Evolutionary conservation across 2,329 filamentous ascomycete species (phyloP).

Genomic region (Exserohilum turcica): DNA sequence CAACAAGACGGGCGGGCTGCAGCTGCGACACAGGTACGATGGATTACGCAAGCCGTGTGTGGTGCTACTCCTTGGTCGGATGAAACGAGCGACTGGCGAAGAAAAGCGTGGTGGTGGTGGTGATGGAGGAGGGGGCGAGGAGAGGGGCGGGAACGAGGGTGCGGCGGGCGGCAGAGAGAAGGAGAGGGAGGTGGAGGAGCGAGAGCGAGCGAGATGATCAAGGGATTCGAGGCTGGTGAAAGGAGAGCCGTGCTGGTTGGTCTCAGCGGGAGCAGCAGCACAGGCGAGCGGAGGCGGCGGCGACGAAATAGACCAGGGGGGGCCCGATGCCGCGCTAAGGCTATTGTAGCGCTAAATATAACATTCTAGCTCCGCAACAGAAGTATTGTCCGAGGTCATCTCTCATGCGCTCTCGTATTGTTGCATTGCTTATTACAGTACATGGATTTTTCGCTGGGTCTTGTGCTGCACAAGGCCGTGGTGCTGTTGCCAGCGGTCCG

Average conservation of each 20-base stretch:
- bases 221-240: constrained; percentile 17
- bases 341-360: constrained; percentile 14
- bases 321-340: constrained; percentile 6
- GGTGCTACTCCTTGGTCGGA: constrained; percentile 26
- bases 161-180: constrained; percentile 5
- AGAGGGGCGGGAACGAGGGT: constrained; percentile 7
- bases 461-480: too few relatives aligned
- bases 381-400: constrained; percentile 1
- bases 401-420: constrained; percentile 6
- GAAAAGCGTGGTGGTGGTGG: constrained; percentile 11
- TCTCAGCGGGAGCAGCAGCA: constrained; percentile 7
- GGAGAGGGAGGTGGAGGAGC: constrained; percentile 1
- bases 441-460: not conserved
- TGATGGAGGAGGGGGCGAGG: too few relatives aligned
- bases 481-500: not conserved
- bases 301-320: constrained; percentile 10
- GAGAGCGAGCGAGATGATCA: not conserved
- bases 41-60: constrained; percentile 20
- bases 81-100: constrained; percentile 48
- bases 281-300: constrained; percentile 1
- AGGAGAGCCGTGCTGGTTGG: constrained; percentile 12
- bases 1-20: constrained; percentile 34
- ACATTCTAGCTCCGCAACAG: constrained; percentile 14
- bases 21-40: constrained; percentile 15
- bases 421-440: not conserved